phyloP scores from a whole-genome alignment of 768 basidiomycete species.

The Lactarius akahatsu region DNA sequence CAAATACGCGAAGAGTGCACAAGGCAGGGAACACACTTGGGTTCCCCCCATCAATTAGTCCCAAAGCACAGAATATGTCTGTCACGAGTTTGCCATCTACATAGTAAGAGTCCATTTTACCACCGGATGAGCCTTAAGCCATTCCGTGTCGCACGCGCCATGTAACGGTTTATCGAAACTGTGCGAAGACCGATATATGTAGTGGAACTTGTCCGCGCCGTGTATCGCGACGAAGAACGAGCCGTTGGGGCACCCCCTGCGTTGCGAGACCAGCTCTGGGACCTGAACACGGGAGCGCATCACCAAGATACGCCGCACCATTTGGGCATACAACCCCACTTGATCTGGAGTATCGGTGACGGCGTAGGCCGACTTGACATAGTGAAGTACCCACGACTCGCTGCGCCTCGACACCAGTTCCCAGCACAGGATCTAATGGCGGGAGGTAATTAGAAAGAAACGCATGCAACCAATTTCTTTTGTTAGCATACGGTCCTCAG shows the following conservation, averaged over 20 bases:
- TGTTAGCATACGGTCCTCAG: conserved; percentile 69
- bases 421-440: conserved; percentile 83
- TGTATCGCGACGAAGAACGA: conserved; percentile 94
- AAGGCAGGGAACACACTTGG: too few relatives aligned
- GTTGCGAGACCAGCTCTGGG: conserved; percentile 93
- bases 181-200: conserved; percentile 91
- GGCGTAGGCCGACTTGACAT: conserved; percentile 92
- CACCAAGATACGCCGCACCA: background rate
- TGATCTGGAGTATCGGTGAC: conserved; percentile 93
- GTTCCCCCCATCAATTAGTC: too few relatives aligned
- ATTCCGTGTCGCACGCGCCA: too few relatives aligned
- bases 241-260: conserved; percentile 73
- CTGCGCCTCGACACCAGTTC: conserved; percentile 92
- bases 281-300: conserved; percentile 44
- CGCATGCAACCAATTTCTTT: background rate
- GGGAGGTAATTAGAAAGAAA: background rate
- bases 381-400: conserved; percentile 89
- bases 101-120: too few relatives aligned
- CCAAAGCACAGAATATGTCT: too few relatives aligned
- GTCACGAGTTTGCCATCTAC: too few relatives aligned
- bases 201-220: conserved; percentile 88
- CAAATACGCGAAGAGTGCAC: too few relatives aligned
- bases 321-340: conserved; percentile 39
- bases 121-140: too few relatives aligned
- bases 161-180: conserved; percentile 27